These are phyloP conservation scores for Xerocomus spinulosus DNA, from an alignment of 768 basidiomycete genomes.

Conservation along the genomic window DNA sequence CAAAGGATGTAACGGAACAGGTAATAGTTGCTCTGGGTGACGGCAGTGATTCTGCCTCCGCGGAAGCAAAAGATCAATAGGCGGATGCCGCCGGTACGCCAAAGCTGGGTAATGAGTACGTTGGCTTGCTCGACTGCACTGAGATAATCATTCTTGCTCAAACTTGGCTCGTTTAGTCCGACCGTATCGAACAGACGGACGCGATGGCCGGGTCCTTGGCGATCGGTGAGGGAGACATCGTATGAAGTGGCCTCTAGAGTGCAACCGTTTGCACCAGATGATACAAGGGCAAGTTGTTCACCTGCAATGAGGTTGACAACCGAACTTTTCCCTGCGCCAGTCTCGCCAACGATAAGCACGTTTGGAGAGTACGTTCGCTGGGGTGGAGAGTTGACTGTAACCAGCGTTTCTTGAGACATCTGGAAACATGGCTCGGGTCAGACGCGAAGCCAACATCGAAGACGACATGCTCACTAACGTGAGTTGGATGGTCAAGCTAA, in stretches of 20 bases:
- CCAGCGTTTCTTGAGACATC: conserved; percentile 1
- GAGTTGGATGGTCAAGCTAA: background rate
- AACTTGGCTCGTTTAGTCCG: conserved; percentile 27
- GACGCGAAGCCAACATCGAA: background rate
- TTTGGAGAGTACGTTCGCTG: conserved; percentile 27
- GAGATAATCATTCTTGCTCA: conserved; percentile 18
- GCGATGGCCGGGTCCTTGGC: conserved; percentile 1
- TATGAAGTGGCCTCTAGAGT: conserved; percentile 31
- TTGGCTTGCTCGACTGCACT: conserved; percentile 27
- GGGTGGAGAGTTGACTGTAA: background rate
- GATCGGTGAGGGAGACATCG: conserved; percentile 14
- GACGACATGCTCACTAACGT: conserved; percentile 8
- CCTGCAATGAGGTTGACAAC: conserved; percentile 38
- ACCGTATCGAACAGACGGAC: conserved; percentile 30
- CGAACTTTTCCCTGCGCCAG: conserved; percentile 35
- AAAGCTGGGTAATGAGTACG: conserved; percentile 29
- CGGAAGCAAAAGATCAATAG: conserved; percentile 33
- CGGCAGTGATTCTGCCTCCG: conserved; percentile 25
- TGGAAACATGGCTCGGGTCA: background rate
- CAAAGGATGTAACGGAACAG: conserved; percentile 28
- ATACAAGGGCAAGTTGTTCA: conserved; percentile 22
- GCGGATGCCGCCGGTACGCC: conserved; percentile 22
- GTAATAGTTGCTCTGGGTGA: conserved; percentile 23
- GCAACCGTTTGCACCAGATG: conserved; percentile 29
- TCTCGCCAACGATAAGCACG: conserved; percentile 32